These are phyloP conservation scores for Amoebophrya sp. DNA, from an alignment of 169 alveolate species.

Conservation along the genomic window DNA sequence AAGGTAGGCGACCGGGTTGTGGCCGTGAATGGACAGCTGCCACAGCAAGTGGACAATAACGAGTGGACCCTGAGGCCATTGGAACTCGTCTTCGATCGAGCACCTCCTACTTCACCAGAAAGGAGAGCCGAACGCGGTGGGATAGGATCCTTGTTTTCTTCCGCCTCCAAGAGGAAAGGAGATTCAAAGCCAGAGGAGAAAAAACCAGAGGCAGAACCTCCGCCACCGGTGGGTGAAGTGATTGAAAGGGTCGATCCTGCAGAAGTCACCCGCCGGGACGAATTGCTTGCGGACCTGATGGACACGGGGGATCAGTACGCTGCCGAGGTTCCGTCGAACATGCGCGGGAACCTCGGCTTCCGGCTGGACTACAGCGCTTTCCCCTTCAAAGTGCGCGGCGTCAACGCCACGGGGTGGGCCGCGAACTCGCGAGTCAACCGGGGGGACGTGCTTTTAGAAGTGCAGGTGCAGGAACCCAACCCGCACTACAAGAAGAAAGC, in stretches of 20 bases:
- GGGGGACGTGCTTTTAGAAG: not conserved
- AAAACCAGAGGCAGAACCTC: not conserved
- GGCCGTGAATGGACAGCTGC: not conserved
- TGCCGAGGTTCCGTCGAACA: not conserved
- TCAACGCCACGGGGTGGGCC: not conserved
- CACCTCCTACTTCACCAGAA: too few relatives aligned
- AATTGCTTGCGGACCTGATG: too few relatives aligned
- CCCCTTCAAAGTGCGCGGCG: not conserved
- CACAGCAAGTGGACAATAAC: not conserved
- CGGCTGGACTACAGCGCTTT: not conserved
- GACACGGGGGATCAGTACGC: not conserved
- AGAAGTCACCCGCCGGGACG: too few relatives aligned
- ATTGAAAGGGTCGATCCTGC: too few relatives aligned
- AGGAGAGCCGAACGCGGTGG: too few relatives aligned
- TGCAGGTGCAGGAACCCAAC: not conserved
- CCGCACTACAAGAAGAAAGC: not conserved
- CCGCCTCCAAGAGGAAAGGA: too few relatives aligned
- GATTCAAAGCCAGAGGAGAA: not conserved
- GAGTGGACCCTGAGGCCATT: not conserved
- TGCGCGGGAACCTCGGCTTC: not conserved
- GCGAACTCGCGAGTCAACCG: not conserved
- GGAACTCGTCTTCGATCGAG: not conserved
- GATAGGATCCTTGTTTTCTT: too few relatives aligned
- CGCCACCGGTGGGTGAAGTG: too few relatives aligned
- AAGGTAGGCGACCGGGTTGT: not conserved